Conservation (phyloP, 2,329 filamentous ascomycete species). For the Alternaria brassicae region DNA sequence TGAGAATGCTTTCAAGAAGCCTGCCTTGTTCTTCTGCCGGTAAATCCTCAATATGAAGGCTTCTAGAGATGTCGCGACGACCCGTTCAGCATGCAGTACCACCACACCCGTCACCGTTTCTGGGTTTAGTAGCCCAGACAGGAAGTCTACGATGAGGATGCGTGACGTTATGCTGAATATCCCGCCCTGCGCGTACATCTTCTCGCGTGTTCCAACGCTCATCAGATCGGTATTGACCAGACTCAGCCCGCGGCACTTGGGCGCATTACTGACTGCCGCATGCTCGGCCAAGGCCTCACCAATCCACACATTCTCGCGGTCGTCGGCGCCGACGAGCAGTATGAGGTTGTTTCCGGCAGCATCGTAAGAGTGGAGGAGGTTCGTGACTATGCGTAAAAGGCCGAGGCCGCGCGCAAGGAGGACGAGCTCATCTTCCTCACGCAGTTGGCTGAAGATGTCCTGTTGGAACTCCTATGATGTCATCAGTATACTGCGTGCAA, state of each 20-base stretch:
- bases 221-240: slow-evolving; percentile 95
- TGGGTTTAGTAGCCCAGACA: slow-evolving; percentile 82
- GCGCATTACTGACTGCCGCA: slow-evolving; percentile 84
- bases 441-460: slow-evolving; percentile 76
- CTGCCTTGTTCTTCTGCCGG: slow-evolving; percentile 89
- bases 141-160: slow-evolving; percentile 90
- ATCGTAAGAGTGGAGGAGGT: slow-evolving; percentile 95
- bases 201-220: slow-evolving; percentile 84
- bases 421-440: slow-evolving; percentile 90
- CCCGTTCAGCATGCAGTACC: slow-evolving; percentile 84
- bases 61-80: slow-evolving; percentile 86
- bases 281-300: slow-evolving; percentile 96
- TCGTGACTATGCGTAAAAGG: slow-evolving; percentile 90
- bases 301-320: slow-evolving; percentile 95
- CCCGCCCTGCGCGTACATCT: slow-evolving; percentile 87
- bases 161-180: slow-evolving; percentile 96
- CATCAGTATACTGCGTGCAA: slow-evolving; percentile 27
- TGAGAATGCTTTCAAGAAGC: slow-evolving; percentile 95
- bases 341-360: slow-evolving; percentile 93
- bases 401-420: slow-evolving; percentile 91
- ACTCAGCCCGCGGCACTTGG: slow-evolving; percentile 82
- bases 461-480: slow-evolving; percentile 80
- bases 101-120: slow-evolving; percentile 87
- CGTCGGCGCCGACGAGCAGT: slow-evolving; percentile 85
- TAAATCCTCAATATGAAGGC: slow-evolving; percentile 95